Base-by-base conservation (phyloP, 2,329 filamentous ascomycete species). In the Diaporthe aspalathi region DNA sequence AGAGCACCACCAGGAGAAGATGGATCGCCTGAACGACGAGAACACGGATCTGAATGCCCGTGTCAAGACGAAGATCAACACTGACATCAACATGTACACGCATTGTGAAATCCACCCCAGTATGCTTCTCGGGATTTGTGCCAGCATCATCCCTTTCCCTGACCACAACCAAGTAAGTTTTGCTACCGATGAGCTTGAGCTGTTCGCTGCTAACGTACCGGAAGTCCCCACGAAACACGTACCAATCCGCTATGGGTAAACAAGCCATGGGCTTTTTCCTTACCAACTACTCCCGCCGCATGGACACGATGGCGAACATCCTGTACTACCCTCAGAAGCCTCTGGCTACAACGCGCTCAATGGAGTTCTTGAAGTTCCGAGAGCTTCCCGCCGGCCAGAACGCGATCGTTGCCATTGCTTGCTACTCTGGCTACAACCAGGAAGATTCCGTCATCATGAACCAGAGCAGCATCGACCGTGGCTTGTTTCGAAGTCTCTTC, bases 391-490 rank as follows among this genome's bases (percentile, higher is more conserved):
- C 96, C 20, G 96, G 96, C 3, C 96, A 99, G 81, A 99, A 99
- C 78, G 96, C 96, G 24, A 99, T 99, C 77, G 96, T 99, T 16
- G 97, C 96, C 50, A 99, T 99, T 83, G 91, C 94, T 72, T 97
- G 93, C 81, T 99, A 99, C 84, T 97, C 95, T 68, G 96, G 96
- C 72, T 99, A 99, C 86, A 99, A 99, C 83, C 97, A 99, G 81
- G 96, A 99, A 94, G 96, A 99, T 90, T 99, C 96, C 76, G 95
- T 99, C 76, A 97, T 99, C 78, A 98, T 99, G 96, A 99, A 99
- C 82, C 96, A 99, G 85, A 98, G 94, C 84, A 97, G 94, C 82
- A 98, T 99, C 78, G 96, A 99, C 82, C 93, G 96, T 79, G 96
- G 96, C 74, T 87, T 99, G 5, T 99, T 99, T 91, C 90, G 97